Evolutionary conservation across 257 asterid genomes (phyloP).

Genomic region (Scutellaria barbata): DNA sequence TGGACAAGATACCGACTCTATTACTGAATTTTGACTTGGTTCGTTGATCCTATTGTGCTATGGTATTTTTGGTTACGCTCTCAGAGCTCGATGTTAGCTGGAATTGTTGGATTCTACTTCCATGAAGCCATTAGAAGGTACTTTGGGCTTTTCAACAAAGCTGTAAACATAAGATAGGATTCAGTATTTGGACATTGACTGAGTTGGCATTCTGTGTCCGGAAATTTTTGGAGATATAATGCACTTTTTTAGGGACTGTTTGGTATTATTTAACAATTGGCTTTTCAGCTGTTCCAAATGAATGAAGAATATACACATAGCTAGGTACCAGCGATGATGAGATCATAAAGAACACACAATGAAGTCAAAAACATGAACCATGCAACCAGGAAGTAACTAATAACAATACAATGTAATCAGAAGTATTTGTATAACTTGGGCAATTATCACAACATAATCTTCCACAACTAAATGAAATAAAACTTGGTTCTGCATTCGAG

Average conservation of each 20-base stretch:
- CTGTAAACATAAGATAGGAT: too few species aligned
- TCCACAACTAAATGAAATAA: constrained; percentile 24
- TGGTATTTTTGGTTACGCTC: neutral
- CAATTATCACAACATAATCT: constrained; percentile 9
- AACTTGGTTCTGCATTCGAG: constrained; percentile 17
- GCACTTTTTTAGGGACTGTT: too few species aligned
- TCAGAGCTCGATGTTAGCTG: neutral
- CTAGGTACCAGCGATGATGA: neutral
- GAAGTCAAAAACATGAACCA: neutral
- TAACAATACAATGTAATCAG: neutral
- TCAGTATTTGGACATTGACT: too few species aligned
- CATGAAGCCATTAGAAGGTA: too few species aligned
- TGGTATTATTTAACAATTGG: too few species aligned
- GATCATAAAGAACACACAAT: neutral
- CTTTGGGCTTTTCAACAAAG: too few species aligned
- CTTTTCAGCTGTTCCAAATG: too few species aligned
- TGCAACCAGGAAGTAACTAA: neutral
- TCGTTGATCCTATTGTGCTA: neutral
- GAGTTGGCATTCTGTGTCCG: too few species aligned
- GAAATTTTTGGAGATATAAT: too few species aligned
- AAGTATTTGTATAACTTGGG: constrained; percentile 8
- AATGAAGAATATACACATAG: too few species aligned
- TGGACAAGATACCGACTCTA: constrained; percentile 29
- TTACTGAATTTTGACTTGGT: constrained; percentile 28
- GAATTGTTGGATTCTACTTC: too few species aligned